These are phyloP conservation scores for Sporothrix pseudoabietina DNA, from an alignment of 2,329 filamentous ascomycete genomes.

Conservation along the genomic window DNA sequence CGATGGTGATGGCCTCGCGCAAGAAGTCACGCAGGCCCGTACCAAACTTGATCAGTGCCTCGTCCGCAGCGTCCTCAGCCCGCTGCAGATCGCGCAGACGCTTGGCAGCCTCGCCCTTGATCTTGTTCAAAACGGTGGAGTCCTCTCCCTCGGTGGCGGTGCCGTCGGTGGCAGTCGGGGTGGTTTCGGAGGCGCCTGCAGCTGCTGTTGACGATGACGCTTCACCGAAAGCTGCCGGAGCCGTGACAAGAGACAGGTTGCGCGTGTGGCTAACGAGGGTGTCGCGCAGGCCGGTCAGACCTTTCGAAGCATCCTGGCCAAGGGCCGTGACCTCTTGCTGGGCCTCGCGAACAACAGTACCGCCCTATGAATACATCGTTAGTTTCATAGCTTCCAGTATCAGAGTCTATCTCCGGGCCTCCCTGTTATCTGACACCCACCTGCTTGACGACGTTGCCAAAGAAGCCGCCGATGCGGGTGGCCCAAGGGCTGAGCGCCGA, in stretches of 20 bases:
- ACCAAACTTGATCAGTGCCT: slow-evolving; percentile 89
- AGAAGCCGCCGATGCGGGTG: slow-evolving; percentile 80
- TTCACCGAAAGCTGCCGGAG: slow-evolving; percentile 38
- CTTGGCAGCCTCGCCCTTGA: slow-evolving; percentile 76
- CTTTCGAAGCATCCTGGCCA: slow-evolving; percentile 78
- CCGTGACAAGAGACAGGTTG: slow-evolving; percentile 65
- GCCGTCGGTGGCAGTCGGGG: slow-evolving; percentile 48
- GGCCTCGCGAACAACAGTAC: slow-evolving; percentile 79
- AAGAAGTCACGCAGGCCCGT: slow-evolving; percentile 87
- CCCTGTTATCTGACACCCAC: slow-evolving; percentile 45
- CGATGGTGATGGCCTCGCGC: slow-evolving; percentile 84
- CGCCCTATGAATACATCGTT: slow-evolving; percentile 58
- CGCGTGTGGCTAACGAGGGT: slow-evolving; percentile 73
- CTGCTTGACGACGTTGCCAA: slow-evolving; percentile 92
- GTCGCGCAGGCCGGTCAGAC: slow-evolving; percentile 70
- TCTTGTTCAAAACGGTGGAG: slow-evolving; percentile 68
- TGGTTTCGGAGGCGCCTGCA: slow-evolving; percentile 40
- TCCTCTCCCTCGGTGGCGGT: slow-evolving; percentile 42
- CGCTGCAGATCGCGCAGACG: slow-evolving; percentile 85
- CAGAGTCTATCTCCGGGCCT: background rate
- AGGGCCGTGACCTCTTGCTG: slow-evolving; percentile 81
- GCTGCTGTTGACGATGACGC: slow-evolving; percentile 13
- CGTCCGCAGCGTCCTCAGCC: slow-evolving; percentile 94
- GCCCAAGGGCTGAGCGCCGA: slow-evolving; percentile 96
- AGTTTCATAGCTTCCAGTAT: slow-evolving; percentile 28